phyloP scores from a whole-genome alignment of 306 rosid genomes.

The Senna tora region DNA sequence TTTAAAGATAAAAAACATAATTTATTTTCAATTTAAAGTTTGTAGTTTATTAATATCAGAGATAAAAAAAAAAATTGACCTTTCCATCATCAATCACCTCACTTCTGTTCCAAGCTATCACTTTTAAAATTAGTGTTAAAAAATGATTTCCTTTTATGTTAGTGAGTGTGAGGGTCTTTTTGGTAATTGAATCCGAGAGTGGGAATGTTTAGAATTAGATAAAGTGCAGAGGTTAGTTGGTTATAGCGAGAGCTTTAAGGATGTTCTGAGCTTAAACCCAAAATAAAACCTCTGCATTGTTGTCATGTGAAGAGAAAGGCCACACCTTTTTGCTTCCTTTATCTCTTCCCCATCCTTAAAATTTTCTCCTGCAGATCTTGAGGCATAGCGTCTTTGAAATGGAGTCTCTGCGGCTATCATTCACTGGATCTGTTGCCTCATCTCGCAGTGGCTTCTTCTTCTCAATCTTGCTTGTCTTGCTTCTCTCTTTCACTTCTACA shows the following conservation, averaged over 20 bases:
- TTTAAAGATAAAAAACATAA: too few species aligned
- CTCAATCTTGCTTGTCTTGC: slow-evolving; percentile 45
- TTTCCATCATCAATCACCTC: not conserved
- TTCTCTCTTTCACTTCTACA: slow-evolving; percentile 55
- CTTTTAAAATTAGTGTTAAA: not conserved
- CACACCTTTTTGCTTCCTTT: slow-evolving; percentile 8
- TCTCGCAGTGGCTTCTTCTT: slow-evolving; percentile 43
- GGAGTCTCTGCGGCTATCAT: slow-evolving; percentile 45
- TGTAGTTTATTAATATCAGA: too few species aligned
- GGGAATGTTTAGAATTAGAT: not conserved
- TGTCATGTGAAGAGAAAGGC: not conserved
- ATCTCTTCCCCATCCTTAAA: slow-evolving; percentile 31
- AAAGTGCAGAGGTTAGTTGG: not conserved
- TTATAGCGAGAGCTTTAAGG: not conserved
- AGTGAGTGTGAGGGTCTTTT: not conserved
- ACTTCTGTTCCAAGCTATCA: not conserved
- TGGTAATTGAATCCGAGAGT: not conserved
- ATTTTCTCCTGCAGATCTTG: slow-evolving; percentile 39
- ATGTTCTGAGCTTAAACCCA: not conserved
- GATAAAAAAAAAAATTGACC: too few species aligned
- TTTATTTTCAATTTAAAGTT: too few species aligned
- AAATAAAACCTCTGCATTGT: not conserved
- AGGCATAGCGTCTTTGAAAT: slow-evolving; percentile 34
- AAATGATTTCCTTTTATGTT: not conserved
- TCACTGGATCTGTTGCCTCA: slow-evolving; percentile 53